phyloP scores from a whole-genome alignment of 2,329 filamentous ascomycete species.

The Beauveria asiatica region DNA sequence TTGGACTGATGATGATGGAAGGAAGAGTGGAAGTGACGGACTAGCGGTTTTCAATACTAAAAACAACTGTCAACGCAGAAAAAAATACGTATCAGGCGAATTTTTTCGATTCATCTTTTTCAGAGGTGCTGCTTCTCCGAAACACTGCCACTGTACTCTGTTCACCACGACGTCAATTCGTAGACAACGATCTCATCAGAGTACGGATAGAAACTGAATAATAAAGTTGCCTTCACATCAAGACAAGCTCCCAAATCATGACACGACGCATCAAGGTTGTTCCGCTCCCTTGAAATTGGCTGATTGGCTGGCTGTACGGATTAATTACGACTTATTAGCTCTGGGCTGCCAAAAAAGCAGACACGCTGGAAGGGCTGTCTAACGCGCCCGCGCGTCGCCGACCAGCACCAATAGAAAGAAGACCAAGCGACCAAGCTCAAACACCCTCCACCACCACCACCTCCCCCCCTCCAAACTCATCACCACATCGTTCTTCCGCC shows the following conservation, averaged over 20 bases:
- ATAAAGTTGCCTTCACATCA: no score
- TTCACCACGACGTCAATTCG: no score
- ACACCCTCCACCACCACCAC: conserved; percentile 2
- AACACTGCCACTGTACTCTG: no score
- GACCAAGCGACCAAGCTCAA: conserved; percentile 4
- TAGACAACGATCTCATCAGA: no score
- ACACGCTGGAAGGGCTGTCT: conserved; percentile 8
- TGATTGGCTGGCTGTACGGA: background rate
- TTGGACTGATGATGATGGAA: no score
- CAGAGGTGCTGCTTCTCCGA: no score
- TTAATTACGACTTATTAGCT: background rate
- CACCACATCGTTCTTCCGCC: background rate
- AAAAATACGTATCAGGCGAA: no score
- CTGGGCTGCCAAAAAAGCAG: background rate
- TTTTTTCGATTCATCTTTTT: no score
- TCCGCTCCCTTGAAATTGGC: conserved; percentile 2
- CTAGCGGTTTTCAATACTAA: background rate
- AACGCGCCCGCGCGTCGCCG: conserved; percentile 11
- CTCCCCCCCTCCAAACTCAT: background rate
- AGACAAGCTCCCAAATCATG: background rate
- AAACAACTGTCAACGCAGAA: no score
- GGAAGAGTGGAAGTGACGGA: background rate
- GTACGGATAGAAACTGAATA: no score
- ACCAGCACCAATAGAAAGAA: background rate
- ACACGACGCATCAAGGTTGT: conserved; percentile 6